phyloP scores from a whole-genome alignment of 768 basidiomycete genomes.

The Hericium alpestre region DNA sequence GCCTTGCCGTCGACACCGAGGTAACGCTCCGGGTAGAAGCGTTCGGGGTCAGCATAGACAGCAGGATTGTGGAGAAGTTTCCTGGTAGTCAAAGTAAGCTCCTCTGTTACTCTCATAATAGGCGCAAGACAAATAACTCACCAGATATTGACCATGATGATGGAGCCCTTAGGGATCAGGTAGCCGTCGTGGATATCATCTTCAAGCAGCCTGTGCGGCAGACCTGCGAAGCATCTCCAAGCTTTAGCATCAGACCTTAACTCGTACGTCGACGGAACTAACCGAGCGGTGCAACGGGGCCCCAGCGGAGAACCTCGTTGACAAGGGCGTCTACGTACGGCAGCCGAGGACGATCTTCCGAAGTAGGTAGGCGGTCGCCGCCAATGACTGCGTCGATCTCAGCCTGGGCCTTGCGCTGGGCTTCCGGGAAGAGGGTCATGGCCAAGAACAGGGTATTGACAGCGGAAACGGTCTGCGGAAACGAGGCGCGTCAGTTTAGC shows the following conservation, averaged over 20 bases:
- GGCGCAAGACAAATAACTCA: neutral
- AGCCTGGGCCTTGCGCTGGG: constrained; percentile 16
- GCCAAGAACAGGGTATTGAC: constrained; percentile 15
- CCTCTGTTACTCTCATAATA: neutral
- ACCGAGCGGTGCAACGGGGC: neutral
- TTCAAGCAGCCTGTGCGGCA: neutral
- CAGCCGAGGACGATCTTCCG: constrained; percentile 7
- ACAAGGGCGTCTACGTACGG: neutral
- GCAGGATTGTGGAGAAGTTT: neutral
- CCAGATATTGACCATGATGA: neutral
- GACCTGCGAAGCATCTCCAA: neutral
- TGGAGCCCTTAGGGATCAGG: neutral
- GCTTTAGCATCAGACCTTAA: neutral
- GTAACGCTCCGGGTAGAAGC: neutral
- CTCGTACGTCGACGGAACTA: neutral
- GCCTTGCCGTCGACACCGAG: neutral
- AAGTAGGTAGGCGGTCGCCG: constrained; percentile 8
- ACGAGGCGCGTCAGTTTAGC: neutral
- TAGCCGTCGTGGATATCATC: neutral
- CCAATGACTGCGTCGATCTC: constrained; percentile 18
- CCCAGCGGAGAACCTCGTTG: constrained; percentile 1
- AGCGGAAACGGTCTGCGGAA: constrained; percentile 14
- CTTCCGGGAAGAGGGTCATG: constrained; percentile 17
- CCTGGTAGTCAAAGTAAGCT: neutral
- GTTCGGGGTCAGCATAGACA: neutral